Base-by-base conservation (phyloP, 805 yeast genomes). In the Starmerella vitae region DNA sequence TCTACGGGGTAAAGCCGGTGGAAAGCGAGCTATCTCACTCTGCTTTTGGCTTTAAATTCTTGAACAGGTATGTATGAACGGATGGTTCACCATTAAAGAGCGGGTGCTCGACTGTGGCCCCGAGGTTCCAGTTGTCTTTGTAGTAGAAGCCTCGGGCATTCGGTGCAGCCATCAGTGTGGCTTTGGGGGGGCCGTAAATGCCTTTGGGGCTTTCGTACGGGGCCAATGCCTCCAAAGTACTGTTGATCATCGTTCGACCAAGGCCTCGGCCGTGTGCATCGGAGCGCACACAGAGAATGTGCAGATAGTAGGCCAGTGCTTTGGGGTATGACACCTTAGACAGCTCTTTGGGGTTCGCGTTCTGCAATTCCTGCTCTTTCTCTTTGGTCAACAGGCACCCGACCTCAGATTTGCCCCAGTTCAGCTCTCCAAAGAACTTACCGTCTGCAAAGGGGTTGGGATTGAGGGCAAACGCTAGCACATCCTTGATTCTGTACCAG, bases 131-230 rank as follows among this genome's bases (percentile, higher is more conserved):
- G 3, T 44, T 44, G 13, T 25, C 3, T 3, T 12, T 8, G n/a
- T 22, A 25, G 26, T 45, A 45, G 40, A 45, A 45, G 10, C 41
- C 43, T 5, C 40, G 35, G 10, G 49, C 49, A 4, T 40, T 20
- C 8, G 49, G 49, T 9, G 42, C 37, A 5, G 47, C 19, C 27
- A 35, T 25, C 26, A 45, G 33, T 13, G 41, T 3, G 3, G 36
- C 21, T 20, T 45, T 45, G 5, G 45, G 35, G 12, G 49, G 49
- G 7, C 46, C 47, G 6, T 13, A 10, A 17, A 28, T 20, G 3
- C 15, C 17, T 1, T 45, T 45, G 14, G 45, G 47, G 6, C 15
- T 18, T 14, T 25, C 26, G 28, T 15, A 26, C 6, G 34, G 33
- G 6, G 27, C 32, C 4, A 40, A 13, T 18, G 9, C 25, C 9